Conservation (phyloP, 169 alveolate species). For the Neospora caninum region DNA sequence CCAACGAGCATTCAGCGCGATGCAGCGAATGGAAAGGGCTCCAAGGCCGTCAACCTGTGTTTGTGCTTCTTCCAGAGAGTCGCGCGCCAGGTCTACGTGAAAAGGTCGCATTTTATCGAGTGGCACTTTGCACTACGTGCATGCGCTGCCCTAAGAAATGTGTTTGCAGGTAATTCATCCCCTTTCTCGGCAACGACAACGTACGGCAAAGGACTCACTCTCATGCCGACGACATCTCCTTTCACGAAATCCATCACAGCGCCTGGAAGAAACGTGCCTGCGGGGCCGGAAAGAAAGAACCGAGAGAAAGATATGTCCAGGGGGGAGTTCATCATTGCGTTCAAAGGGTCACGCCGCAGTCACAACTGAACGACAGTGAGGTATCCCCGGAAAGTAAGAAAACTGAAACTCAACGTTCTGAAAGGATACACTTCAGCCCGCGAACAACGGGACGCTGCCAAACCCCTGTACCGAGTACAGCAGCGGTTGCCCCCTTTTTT, state of each 20-base stretch:
- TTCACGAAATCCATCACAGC: slow-evolving; percentile 52
- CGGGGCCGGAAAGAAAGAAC: neutral
- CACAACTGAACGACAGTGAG: neutral
- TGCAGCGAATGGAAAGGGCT: no score
- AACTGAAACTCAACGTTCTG: no score
- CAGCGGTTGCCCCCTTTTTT: no score
- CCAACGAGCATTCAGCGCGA: no score
- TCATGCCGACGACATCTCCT: slow-evolving; percentile 58
- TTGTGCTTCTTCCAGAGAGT: no score
- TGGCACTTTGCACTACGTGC: neutral
- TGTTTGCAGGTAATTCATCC: neutral
- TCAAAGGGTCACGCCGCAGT: neutral
- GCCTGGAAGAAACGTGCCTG: slow-evolving; percentile 68
- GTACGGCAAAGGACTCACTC: neutral
- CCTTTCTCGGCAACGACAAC: neutral
- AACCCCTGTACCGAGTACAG: no score
- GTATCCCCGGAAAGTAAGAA: neutral
- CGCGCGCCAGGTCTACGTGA: no score
- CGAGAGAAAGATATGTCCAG: neutral
- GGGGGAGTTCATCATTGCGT: neutral
- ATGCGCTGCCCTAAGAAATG: neutral
- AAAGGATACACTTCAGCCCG: no score
- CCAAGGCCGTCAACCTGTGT: no score
- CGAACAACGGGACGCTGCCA: no score
- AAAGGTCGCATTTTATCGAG: neutral